These are phyloP conservation scores for Leucocoprinus leucothites DNA, from an alignment of 768 basidiomycete genomes.

Conservation along the genomic window DNA sequence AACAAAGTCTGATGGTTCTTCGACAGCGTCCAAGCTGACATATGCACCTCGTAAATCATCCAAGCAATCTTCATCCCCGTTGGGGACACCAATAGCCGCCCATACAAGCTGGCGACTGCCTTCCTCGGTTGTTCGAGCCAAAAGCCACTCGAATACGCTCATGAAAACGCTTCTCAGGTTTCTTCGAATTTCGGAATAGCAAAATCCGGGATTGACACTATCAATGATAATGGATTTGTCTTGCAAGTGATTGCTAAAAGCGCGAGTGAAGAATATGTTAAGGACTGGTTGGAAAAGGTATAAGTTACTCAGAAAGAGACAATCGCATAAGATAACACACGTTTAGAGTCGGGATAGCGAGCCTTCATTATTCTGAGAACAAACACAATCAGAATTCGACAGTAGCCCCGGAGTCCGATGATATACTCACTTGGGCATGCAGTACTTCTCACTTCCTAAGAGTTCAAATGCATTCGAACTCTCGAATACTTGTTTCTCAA, in stretches of 20 bases:
- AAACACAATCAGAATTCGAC: too few relatives aligned
- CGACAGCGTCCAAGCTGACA: constrained; percentile 20
- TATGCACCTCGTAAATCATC: constrained; percentile 25
- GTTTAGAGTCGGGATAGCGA: constrained; percentile 31
- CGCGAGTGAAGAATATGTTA: constrained; percentile 38
- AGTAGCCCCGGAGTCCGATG: too few relatives aligned
- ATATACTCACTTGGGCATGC: constrained; percentile 12
- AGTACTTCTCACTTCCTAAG: constrained; percentile 27
- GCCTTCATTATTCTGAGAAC: constrained; percentile 1
- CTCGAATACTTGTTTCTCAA: constrained; percentile 20
- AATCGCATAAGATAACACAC: constrained; percentile 19
- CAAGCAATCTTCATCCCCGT: not conserved
- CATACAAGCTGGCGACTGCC: constrained; percentile 33
- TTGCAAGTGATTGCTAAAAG: constrained; percentile 29
- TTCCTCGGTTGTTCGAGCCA: constrained; percentile 37
- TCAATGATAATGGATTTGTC: constrained; percentile 30
- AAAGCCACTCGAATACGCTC: constrained; percentile 8
- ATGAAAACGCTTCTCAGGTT: not conserved
- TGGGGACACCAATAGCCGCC: constrained; percentile 25
- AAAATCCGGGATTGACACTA: constrained; percentile 41
- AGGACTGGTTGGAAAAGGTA: constrained; percentile 27
- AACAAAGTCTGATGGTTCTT: constrained; percentile 27
- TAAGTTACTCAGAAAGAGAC: not conserved
- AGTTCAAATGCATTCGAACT: constrained; percentile 23
- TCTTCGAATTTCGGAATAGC: constrained; percentile 31